Conservation (phyloP, 1,284 basidiomycete species). For the Pseudozyma tsukubaensis region DNA sequence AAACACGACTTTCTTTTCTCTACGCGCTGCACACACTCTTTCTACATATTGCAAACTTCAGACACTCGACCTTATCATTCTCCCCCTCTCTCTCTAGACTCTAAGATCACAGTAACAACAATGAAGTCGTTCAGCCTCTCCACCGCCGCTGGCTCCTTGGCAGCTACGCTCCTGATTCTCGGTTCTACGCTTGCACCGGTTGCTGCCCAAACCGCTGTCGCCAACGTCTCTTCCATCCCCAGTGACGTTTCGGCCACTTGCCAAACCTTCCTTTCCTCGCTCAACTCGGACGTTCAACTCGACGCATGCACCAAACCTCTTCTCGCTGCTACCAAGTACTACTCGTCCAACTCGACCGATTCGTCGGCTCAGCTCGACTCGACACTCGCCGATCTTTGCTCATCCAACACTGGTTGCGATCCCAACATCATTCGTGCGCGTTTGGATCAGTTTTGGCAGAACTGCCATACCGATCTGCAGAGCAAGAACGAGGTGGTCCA, state of each 20-base stretch:
- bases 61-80: slow-evolving; percentile 1
- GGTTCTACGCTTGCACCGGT: slow-evolving; percentile 30
- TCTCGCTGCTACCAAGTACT: slow-evolving; percentile 48
- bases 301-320: slow-evolving; percentile 55
- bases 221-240: slow-evolving; percentile 43
- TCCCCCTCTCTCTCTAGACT: not conserved
- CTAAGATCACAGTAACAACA: not conserved
- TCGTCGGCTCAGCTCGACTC: slow-evolving; percentile 41
- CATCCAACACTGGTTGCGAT: slow-evolving; percentile 47
- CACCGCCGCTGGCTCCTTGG: slow-evolving; percentile 31
- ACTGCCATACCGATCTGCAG: slow-evolving; percentile 54
- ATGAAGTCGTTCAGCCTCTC: slow-evolving; percentile 38
- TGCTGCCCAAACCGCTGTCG: slow-evolving; percentile 35
- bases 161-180: slow-evolving; percentile 22
- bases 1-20: not conserved
- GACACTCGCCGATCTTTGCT: slow-evolving; percentile 53
- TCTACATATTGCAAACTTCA: not conserved
- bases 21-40: not conserved
- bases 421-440: slow-evolving; percentile 45
- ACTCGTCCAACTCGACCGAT: slow-evolving; percentile 48
- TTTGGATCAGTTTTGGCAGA: slow-evolving; percentile 54
- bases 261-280: slow-evolving; percentile 41
- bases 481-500: slow-evolving; percentile 34
- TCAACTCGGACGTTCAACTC: slow-evolving; percentile 54
- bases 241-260: slow-evolving; percentile 40